A percentile compares a stretch with the other conserved stretches of the same genome.
Evolutionary conservation across 768 basidiomycete species (phyloP).

Genomic region (Calocera cornea): DNA sequence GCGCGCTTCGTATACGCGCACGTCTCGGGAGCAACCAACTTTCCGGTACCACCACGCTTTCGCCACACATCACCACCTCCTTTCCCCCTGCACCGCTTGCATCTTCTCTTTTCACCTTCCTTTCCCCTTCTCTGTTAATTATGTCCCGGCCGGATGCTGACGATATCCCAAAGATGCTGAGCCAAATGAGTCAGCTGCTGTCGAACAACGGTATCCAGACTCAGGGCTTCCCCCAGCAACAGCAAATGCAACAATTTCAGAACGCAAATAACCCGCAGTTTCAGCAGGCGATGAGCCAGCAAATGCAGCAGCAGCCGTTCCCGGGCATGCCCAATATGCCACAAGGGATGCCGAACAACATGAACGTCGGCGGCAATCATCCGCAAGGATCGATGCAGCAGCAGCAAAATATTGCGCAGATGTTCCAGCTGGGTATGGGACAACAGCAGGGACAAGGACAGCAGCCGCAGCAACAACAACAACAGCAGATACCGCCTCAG

Average conservation of each 20-base stretch:
- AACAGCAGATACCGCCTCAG: background rate
- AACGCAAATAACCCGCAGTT: background rate
- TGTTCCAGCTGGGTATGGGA: constrained; percentile 2
- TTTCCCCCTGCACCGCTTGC: background rate
- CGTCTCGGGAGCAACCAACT: background rate
- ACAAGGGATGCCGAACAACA: constrained; percentile 2
- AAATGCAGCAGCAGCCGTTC: background rate
- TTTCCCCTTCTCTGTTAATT: background rate
- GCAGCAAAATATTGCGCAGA: background rate
- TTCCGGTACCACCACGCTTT: background rate
- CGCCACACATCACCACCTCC: background rate
- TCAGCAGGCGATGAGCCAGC: constrained; percentile 2
- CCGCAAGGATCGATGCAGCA: constrained; percentile 7
- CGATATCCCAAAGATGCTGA: background rate
- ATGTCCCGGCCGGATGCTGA: background rate
- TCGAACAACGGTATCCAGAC: background rate
- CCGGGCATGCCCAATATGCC: background rate
- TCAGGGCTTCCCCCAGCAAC: constrained; percentile 3
- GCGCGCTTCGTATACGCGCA: constrained; percentile 1
- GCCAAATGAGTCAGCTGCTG: background rate
- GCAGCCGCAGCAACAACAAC: background rate
- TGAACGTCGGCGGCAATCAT: background rate
- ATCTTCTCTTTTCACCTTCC: background rate
- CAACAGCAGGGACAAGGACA: background rate
- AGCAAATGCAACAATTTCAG: constrained; percentile 4